These are phyloP conservation scores for Tylopilus vinaceipallidus DNA, from an alignment of 768 basidiomycete genomes.

Conservation along the genomic window DNA sequence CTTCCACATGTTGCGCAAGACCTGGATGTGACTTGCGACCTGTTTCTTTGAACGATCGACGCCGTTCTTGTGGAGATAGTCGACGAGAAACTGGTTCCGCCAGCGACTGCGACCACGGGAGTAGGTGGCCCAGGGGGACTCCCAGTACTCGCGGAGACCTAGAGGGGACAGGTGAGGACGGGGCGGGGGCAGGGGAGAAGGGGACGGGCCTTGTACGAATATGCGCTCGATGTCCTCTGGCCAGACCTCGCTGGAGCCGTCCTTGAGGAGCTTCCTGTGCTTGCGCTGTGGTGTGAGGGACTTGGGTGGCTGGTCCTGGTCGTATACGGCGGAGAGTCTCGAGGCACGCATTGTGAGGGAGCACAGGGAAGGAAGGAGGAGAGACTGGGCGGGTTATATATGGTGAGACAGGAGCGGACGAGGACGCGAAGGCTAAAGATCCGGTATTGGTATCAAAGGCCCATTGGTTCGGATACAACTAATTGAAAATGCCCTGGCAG, in stretches of 20 bases:
- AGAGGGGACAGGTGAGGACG: slow-evolving; percentile 4
- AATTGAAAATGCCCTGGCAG: slow-evolving; percentile 34
- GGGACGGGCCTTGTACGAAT: slow-evolving; percentile 65
- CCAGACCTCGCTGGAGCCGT: slow-evolving; percentile 79
- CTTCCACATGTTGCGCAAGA: slow-evolving; percentile 86
- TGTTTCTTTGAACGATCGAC: slow-evolving; percentile 81
- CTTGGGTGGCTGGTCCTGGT: slow-evolving; percentile 16
- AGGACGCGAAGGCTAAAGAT: slow-evolving; percentile 43
- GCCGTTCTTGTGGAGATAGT: slow-evolving; percentile 67
- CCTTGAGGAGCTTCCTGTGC: slow-evolving; percentile 82
- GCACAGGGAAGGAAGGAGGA: slow-evolving; percentile 3
- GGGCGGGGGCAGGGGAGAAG: not conserved
- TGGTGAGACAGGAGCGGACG: slow-evolving; percentile 24
- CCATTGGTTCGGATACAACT: slow-evolving; percentile 27
- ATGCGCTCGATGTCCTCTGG: slow-evolving; percentile 73
- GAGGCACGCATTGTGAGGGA: slow-evolving; percentile 26
- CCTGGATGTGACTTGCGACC: slow-evolving; percentile 87
- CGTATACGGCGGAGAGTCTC: slow-evolving; percentile 20
- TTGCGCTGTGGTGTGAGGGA: slow-evolving; percentile 69
- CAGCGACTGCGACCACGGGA: slow-evolving; percentile 76
- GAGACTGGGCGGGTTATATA: slow-evolving; percentile 39
- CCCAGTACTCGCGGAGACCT: slow-evolving; percentile 79
- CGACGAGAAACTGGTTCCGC: slow-evolving; percentile 85
- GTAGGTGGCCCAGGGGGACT: slow-evolving; percentile 77
- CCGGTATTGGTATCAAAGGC: slow-evolving; percentile 35